Evolutionary conservation across 345 rosid genomes (phyloP).

Genomic region (Combretum micranthum): DNA sequence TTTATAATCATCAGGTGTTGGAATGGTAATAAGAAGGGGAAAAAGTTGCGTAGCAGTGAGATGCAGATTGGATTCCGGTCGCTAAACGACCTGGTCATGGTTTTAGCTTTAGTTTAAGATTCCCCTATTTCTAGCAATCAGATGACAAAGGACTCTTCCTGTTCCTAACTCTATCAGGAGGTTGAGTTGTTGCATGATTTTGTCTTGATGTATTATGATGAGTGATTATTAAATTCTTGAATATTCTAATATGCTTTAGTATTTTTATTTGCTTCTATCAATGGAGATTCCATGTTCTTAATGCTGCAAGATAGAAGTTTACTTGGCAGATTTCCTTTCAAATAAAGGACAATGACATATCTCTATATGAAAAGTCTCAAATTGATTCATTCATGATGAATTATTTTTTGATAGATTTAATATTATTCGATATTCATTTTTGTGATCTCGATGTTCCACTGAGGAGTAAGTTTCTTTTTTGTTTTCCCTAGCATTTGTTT

Average conservation of each 20-base stretch:
- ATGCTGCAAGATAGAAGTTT: conserved; percentile 60
- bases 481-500: no score
- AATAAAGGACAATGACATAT: conserved; percentile 67
- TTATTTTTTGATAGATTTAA: no score
- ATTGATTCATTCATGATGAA: no score
- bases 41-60: conserved; percentile 24
- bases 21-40: conserved; percentile 31
- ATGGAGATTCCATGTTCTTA: conserved; percentile 38
- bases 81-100: conserved; percentile 23
- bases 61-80: conserved; percentile 31
- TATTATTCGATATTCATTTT: no score
- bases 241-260: no score
- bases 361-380: no score
- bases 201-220: no score
- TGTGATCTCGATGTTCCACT: no score
- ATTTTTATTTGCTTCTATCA: conserved; percentile 15
- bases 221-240: no score
- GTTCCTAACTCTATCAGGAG: conserved; percentile 61
- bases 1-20: conserved; percentile 42
- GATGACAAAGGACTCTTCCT: conserved; percentile 49
- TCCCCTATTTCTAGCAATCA: conserved; percentile 55
- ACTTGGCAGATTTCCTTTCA: conserved; percentile 60
- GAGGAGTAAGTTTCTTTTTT: no score
- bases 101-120: conserved; percentile 49
- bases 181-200: conserved; percentile 62